Evolutionary conservation across 148 eudicot species (phyloP), one percentile per base, ranked within the genome.

Genomic region (Camellia lanceoleosa): DNA sequence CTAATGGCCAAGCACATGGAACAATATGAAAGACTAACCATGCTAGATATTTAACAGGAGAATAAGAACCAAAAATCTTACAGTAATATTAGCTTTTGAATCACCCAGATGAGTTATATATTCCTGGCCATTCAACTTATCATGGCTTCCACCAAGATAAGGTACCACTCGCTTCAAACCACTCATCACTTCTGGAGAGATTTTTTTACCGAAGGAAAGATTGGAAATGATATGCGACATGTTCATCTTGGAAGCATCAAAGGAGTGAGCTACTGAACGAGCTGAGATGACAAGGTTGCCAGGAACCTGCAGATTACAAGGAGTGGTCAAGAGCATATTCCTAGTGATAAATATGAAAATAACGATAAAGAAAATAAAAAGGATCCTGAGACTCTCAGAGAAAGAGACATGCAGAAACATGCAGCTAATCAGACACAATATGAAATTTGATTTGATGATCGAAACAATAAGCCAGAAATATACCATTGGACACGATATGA

Each of bases 201-300:
- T 81, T 79, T 70, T 91, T 87, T 88, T 90, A 54, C 99, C 99
- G 80, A 96, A 96, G 74, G 95, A 87, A 73, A 93, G 83, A 79
- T 90, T 91, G 76, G 89, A 81, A 78, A 96, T 85, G 68, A 85
- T 80, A 85, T 93, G 98, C 19, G 98, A 96, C 92, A 96, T 86
- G 85, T 96, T 96, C 97, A 96, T 96, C 90, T 83, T 86, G 54
- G 95, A 89, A 80, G 92, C 93, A 88, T 96, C 98, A 86, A 96
- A 96, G n/a, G 98, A 96, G 87, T 96, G 99, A 74, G 93, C 84
- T 75, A 86, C 95, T 69, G 98, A 96, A 74, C 83, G 98, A 86
- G 99, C 97, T 73, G 97, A 89, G 77, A 96, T 88, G 68, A 93
- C 78, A 82, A 96, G 97, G 84, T 93, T 89, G 64, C 99, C 99